These are phyloP conservation scores for Glycine latifolia DNA, from an alignment of 306 rosid genomes.

Conservation along the genomic window DNA sequence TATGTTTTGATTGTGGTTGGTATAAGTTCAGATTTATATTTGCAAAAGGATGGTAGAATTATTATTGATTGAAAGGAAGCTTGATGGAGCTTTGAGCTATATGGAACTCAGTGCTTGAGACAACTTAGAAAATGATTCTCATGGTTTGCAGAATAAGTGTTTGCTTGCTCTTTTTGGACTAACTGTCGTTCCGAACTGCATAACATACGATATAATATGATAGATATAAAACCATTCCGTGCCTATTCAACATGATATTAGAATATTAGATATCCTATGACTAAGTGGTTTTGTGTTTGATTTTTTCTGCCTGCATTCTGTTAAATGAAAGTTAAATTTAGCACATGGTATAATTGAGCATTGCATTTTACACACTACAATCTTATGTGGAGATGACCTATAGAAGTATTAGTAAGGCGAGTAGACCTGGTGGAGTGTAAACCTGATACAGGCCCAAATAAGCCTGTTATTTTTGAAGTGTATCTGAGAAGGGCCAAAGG, in stretches of 20 bases:
- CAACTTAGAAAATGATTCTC: neutral
- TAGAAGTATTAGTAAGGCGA: neutral
- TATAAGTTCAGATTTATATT: constrained; percentile 1
- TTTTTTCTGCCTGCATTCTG: neutral
- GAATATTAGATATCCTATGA: neutral
- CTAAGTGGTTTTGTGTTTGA: neutral
- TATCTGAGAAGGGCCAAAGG: neutral
- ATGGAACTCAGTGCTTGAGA: neutral
- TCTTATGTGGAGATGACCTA: neutral
- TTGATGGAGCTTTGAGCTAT: constrained; percentile 24
- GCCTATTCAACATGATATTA: neutral
- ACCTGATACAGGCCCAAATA: neutral
- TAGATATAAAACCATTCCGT: neutral
- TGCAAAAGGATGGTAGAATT: neutral
- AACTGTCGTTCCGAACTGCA: neutral
- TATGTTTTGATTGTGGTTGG: constrained; percentile 6
- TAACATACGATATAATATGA: neutral
- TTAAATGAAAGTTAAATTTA: neutral
- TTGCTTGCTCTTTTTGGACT: neutral
- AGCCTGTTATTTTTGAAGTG: neutral
- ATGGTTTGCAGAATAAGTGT: constrained; percentile 1
- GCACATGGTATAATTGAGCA: neutral
- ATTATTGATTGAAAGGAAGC: neutral
- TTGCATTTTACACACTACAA: neutral
- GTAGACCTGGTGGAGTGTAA: neutral